These are phyloP conservation scores for Trichoderma guizhouense DNA, from an alignment of 2,329 filamentous ascomycete genomes.

Conservation along the genomic window DNA sequence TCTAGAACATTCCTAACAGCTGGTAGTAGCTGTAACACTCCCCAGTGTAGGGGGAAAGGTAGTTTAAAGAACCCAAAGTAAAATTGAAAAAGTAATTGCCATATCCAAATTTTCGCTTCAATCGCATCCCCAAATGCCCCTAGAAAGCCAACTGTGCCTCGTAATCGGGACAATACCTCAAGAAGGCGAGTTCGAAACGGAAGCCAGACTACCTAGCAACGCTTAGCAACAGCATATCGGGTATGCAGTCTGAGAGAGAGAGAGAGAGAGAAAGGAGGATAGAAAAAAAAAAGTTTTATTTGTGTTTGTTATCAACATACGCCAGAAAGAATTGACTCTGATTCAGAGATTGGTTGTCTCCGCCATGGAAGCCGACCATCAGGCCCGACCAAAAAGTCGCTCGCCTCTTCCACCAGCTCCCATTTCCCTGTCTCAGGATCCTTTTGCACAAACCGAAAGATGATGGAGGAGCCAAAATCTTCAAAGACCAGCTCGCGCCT, in stretches of 20 bases:
- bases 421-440: conserved; percentile 31
- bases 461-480: conserved; percentile 35
- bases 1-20: no score
- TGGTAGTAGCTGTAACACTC: neutral
- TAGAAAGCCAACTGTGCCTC: neutral
- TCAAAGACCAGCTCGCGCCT: conserved; percentile 39
- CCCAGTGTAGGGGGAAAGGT: no score
- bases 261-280: neutral
- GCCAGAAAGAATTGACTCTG: conserved; percentile 31
- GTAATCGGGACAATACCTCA: neutral
- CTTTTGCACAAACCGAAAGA: conserved; percentile 37
- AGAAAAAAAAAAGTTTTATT: no score
- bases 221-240: neutral
- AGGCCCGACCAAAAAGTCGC: conserved; percentile 29
- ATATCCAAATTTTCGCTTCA: neutral
- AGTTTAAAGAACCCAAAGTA: neutral
- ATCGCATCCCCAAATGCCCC: neutral
- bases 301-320: conserved; percentile 23
- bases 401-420: conserved; percentile 39
- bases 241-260: neutral
- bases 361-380: conserved; percentile 36
- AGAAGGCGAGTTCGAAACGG: neutral
- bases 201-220: neutral
- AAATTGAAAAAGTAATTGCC: neutral
- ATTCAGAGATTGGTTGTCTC: conserved; percentile 36